phyloP scores from a whole-genome alignment of 176 grass and related monocot genomes.

The Dendrocalamus sinicus region DNA sequence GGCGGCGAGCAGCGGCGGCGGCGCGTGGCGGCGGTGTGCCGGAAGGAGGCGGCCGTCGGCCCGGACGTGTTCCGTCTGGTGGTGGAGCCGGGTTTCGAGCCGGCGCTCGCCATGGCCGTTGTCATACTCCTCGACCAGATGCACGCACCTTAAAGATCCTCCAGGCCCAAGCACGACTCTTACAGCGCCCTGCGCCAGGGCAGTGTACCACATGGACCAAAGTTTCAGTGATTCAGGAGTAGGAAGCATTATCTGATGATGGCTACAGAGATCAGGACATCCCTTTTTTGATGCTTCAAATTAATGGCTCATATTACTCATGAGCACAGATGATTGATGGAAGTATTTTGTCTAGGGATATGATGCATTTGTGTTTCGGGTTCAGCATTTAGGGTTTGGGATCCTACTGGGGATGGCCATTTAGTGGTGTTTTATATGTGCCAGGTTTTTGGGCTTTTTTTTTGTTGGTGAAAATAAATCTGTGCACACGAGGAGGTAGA shows the following conservation, averaged over 20 bases:
- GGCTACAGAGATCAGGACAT: background rate
- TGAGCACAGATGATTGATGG: background rate
- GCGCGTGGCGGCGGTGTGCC: conserved; percentile 60
- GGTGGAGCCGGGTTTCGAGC: conserved; percentile 70
- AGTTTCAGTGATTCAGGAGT: background rate
- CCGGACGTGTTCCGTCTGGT: conserved; percentile 75
- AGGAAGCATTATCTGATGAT: background rate
- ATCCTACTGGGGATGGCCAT: background rate
- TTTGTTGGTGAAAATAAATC: conserved; percentile 33
- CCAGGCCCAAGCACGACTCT: background rate
- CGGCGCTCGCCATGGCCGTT: conserved; percentile 76
- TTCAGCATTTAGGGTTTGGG: background rate
- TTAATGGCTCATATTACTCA: background rate
- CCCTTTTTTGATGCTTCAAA: conserved; percentile 39
- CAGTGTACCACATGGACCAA: background rate
- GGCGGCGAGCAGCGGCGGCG: conserved; percentile 40
- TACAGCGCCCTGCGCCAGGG: background rate
- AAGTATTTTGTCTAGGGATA: conserved; percentile 32
- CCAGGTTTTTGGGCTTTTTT: background rate
- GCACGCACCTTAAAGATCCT: conserved; percentile 30
- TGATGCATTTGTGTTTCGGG: background rate
- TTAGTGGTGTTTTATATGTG: background rate
- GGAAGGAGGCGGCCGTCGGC: conserved; percentile 66
- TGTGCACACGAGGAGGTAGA: background rate
- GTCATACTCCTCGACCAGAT: conserved; percentile 85